Conservation (phyloP, 1,139 yeast species). For the Debaryomycetaceae sp. region DNA sequence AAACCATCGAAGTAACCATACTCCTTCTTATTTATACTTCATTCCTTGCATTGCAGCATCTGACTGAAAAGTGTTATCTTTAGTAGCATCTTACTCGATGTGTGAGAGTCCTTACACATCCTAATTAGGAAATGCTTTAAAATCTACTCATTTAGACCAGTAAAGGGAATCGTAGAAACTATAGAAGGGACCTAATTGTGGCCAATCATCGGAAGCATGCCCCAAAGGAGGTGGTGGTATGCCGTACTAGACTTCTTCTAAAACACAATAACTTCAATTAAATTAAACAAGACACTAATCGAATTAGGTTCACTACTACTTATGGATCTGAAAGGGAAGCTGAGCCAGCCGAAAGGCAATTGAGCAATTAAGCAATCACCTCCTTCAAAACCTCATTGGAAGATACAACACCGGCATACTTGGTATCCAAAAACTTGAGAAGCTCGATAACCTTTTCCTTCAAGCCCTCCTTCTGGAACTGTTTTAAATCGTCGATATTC, state of each 20-base stretch:
- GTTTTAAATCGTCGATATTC: constrained; percentile 71
- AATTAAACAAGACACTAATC: neutral
- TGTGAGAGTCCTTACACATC: constrained; percentile 15
- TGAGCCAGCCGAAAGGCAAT: constrained; percentile 2
- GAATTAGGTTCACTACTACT: neutral
- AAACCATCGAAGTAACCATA: neutral
- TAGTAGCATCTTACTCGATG: neutral
- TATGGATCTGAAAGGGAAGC: neutral
- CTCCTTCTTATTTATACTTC: constrained; percentile 1
- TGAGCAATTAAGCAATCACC: constrained; percentile 46
- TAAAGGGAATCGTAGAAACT: constrained; percentile 1
- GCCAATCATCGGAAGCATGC: no score
- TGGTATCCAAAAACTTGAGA: constrained; percentile 68
- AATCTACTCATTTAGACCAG: constrained; percentile 1
- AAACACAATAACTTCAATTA: no score
- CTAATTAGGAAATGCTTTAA: constrained; percentile 16
- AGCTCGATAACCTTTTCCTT: constrained; percentile 63
- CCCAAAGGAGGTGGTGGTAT: no score
- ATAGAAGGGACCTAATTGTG: neutral
- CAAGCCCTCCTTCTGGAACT: constrained; percentile 67
- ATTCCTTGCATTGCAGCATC: neutral
- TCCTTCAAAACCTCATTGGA: constrained; percentile 52
- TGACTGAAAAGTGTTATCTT: neutral
- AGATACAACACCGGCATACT: constrained; percentile 59
- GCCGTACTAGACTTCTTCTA: no score